Conservation (phyloP, 306 rosid species). For the Benincasa hispida region DNA sequence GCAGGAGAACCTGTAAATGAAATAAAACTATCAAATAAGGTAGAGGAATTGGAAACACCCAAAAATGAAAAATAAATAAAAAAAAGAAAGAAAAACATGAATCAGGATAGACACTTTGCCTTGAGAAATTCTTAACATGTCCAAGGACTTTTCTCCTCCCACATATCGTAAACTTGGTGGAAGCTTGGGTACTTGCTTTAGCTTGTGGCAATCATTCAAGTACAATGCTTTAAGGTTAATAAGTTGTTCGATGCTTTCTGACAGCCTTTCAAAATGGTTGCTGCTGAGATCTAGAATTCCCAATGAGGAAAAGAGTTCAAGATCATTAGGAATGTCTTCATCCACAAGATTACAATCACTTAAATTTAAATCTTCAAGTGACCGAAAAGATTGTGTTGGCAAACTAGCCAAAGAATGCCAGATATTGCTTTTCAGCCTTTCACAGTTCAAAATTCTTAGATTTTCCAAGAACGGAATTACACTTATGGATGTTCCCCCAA, state of each 20-base stretch:
- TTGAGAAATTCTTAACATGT: neutral
- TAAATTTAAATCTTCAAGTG: neutral
- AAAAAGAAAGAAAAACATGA: no score
- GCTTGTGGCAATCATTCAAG: neutral
- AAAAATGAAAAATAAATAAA: no score
- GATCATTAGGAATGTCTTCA: neutral
- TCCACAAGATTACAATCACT: constrained; percentile 7
- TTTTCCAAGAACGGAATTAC: neutral
- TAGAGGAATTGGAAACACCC: no score
- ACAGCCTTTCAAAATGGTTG: neutral
- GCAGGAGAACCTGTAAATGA: no score
- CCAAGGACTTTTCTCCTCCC: neutral
- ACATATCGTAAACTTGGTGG: neutral
- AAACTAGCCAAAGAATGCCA: neutral
- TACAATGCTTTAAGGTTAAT: neutral
- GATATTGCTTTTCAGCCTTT: neutral
- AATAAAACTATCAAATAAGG: no score
- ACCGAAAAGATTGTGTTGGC: no score
- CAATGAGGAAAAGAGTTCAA: neutral
- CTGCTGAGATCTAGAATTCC: neutral
- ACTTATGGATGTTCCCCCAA: neutral
- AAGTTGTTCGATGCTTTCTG: neutral
- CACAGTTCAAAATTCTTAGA: neutral
- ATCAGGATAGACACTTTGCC: no score
- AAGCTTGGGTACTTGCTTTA: neutral